Evolutionary conservation across 208 protist species (phyloP).

Genomic region (Endotrypanum monterogeii): DNA sequence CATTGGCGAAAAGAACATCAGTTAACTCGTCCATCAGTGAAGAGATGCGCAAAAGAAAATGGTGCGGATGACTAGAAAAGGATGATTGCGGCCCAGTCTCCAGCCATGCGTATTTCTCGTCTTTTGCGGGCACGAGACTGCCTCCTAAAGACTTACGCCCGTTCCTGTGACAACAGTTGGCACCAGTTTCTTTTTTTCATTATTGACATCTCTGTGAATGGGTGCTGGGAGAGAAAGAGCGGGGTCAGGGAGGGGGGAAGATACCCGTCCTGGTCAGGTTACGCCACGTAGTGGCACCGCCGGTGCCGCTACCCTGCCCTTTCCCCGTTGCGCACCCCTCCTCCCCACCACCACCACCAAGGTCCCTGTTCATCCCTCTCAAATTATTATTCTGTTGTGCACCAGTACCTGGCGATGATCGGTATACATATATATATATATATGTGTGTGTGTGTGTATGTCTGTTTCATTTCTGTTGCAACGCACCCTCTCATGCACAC

Average conservation of each 20-base stretch:
- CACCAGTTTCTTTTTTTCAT: neutral
- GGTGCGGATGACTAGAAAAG: neutral
- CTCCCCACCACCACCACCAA: neutral
- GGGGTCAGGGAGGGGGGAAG: too few species aligned
- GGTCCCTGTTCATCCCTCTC: neutral
- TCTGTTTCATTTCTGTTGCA: too few species aligned
- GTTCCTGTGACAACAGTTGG: neutral
- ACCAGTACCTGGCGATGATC: too few species aligned
- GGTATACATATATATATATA: too few species aligned
- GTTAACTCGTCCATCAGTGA: slow-evolving; percentile 26
- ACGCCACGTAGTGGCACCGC: neutral
- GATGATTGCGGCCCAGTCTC: neutral
- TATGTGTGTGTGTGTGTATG: too few species aligned
- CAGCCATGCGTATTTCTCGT: neutral
- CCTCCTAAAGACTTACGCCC: neutral
- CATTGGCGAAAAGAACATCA: slow-evolving; percentile 58
- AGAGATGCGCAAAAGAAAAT: neutral
- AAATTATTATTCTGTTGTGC: too few species aligned
- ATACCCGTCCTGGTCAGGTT: too few species aligned
- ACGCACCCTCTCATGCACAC: too few species aligned
- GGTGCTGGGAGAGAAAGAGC: neutral
- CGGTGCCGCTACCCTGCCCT: neutral
- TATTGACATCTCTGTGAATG: neutral
- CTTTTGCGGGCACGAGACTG: neutral
- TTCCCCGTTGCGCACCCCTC: neutral